phyloP scores from a whole-genome alignment of 2,329 filamentous ascomycete genomes.

The Chrysoporthe deuterocubensis region DNA sequence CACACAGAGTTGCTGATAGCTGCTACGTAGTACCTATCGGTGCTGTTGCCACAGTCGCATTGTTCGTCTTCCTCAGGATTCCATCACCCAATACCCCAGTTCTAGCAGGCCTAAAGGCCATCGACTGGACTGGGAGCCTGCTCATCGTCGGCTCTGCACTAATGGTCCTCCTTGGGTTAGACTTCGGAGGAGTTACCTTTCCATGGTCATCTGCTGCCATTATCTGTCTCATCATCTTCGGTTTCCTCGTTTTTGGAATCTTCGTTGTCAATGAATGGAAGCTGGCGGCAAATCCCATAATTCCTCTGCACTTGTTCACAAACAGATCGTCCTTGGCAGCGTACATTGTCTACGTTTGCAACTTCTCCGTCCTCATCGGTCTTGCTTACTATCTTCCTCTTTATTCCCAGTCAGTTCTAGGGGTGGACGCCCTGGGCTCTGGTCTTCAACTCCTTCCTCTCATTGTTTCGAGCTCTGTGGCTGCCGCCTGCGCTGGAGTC shows the following conservation, averaged over 20 bases:
- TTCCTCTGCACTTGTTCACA: background rate
- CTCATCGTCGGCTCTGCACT: background rate
- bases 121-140: too few species aligned
- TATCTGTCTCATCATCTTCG: slow-evolving; percentile 67
- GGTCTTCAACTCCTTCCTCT: slow-evolving; percentile 44
- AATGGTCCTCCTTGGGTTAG: slow-evolving; percentile 70
- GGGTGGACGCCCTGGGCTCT: slow-evolving; percentile 56
- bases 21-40: too few species aligned
- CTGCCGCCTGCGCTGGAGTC: slow-evolving; percentile 28
- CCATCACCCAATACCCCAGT: too few species aligned
- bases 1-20: too few species aligned
- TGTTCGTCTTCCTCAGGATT: too few species aligned
- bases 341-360: slow-evolving; percentile 8
- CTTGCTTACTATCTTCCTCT: too few species aligned
- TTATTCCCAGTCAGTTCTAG: background rate
- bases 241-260: background rate
- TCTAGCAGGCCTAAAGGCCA: too few species aligned
- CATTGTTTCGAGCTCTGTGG: slow-evolving; percentile 53
- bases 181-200: slow-evolving; percentile 76
- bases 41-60: too few species aligned
- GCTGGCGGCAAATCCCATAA: background rate
- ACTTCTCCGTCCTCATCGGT: background rate
- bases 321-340: background rate
- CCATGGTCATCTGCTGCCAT: slow-evolving; percentile 78
- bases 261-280: background rate